Percentiles rank a stretch among this genome's conserved stretches.
Evolutionary conservation across 2,329 filamentous ascomycete genomes (phyloP).

Genomic region (Aspergillus neotritici): DNA sequence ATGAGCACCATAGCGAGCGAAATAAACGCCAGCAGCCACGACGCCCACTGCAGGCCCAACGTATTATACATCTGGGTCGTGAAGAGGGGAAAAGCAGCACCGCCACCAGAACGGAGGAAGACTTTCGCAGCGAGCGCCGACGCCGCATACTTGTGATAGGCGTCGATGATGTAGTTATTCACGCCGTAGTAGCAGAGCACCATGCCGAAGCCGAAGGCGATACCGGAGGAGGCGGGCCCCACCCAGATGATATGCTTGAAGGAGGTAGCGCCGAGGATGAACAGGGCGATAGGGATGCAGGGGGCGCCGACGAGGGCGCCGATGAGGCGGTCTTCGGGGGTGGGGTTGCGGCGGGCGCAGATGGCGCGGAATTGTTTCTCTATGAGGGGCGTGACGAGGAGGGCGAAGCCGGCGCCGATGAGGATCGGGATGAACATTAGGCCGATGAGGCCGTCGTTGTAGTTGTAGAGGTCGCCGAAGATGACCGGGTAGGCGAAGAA

Average conservation of each 20-base stretch:
- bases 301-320: constrained; percentile 68
- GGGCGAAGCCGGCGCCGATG: constrained; percentile 27
- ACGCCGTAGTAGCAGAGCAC: constrained; percentile 72
- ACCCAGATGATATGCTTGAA: constrained; percentile 54
- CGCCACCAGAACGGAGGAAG: constrained; percentile 55
- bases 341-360: constrained; percentile 57
- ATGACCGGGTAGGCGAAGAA: constrained; percentile 54
- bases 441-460: constrained; percentile 33
- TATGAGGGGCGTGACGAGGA: constrained; percentile 42
- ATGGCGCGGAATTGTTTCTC: constrained; percentile 69
- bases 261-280: constrained; percentile 60
- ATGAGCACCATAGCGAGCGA: constrained; percentile 11
- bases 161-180: constrained; percentile 70
- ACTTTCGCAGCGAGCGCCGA: constrained; percentile 43
- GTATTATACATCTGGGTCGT: constrained; percentile 69
- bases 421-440: constrained; percentile 40
- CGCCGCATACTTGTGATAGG: constrained; percentile 40
- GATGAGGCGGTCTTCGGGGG: constrained; percentile 67
- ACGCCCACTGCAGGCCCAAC: constrained; percentile 68
- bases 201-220: constrained; percentile 69
- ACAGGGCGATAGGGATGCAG: constrained; percentile 59
- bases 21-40: constrained; percentile 58
- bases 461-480: constrained; percentile 63
- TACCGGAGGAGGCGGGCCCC: constrained; percentile 53
- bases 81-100: constrained; percentile 66